phyloP scores from a whole-genome alignment of 306 rosid genomes.

The Prunus fruticosa region DNA sequence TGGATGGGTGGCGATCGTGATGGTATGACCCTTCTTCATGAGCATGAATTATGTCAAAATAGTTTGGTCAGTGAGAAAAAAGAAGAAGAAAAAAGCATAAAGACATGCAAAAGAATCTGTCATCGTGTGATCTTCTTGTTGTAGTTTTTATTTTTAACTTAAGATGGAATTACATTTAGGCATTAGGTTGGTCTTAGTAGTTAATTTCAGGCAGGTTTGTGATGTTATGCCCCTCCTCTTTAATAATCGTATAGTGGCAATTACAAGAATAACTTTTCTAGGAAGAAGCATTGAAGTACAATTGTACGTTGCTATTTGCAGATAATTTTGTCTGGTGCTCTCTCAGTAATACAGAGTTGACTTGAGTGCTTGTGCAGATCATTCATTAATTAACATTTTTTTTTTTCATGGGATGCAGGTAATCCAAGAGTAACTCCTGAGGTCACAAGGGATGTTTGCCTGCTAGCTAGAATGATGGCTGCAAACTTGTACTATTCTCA shows the following conservation, averaged over 20 bases:
- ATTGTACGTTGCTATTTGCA: neutral
- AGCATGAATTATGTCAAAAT: neutral
- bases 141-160: neutral
- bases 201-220: neutral
- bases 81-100: neutral
- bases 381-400: neutral
- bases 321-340: neutral
- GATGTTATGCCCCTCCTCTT: neutral
- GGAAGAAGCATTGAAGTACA: neutral
- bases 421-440: slow-evolving; percentile 99
- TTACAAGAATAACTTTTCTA: neutral
- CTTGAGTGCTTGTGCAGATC: neutral
- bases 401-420: slow-evolving; percentile 52
- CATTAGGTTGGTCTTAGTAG: neutral
- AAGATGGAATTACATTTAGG: neutral
- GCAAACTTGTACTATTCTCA: slow-evolving; percentile 93
- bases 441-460: slow-evolving; percentile 96
- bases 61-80: neutral
- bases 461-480: slow-evolving; percentile 99
- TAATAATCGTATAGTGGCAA: no score
- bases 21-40: slow-evolving; percentile 44
- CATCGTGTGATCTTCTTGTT: neutral
- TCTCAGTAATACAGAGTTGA: no score
- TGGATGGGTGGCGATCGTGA: slow-evolving; percentile 99
- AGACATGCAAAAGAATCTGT: neutral